Evolutionary conservation across 1,139 yeast species (phyloP).

Genomic region (Petasospora fabianii): DNA sequence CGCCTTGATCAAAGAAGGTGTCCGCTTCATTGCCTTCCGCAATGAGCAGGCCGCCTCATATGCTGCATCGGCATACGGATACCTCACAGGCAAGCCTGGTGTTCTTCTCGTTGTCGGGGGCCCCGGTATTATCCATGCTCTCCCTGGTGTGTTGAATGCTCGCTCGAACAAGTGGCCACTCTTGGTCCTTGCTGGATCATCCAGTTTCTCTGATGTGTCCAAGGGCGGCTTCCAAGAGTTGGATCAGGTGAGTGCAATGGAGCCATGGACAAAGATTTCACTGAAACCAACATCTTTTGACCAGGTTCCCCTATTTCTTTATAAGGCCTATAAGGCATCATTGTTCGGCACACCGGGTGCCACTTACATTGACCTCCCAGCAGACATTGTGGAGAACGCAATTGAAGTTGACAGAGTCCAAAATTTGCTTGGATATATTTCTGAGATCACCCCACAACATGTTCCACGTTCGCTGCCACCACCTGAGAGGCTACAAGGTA

Average conservation of each 20-base stretch:
- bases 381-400: conserved; percentile 45
- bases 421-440: conserved; percentile 5
- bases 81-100: conserved; percentile 57
- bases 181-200: conserved; percentile 57
- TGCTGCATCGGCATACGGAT: conserved; percentile 67
- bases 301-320: conserved; percentile 38
- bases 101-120: conserved; percentile 67
- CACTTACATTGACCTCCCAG: conserved; percentile 61
- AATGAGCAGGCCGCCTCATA: conserved; percentile 70
- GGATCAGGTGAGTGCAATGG: conserved; percentile 51
- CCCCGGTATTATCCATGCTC: conserved; percentile 62
- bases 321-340: conserved; percentile 46
- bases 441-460: conserved; percentile 4
- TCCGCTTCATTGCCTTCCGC: conserved; percentile 53
- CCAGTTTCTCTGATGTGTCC: conserved; percentile 42
- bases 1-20: conserved; percentile 47
- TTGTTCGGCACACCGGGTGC: conserved; percentile 54
- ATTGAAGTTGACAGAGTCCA: conserved; percentile 1
- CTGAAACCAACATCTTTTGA: conserved; percentile 38
- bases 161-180: conserved; percentile 57
- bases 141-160: conserved; percentile 62
- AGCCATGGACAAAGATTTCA: conserved; percentile 45
- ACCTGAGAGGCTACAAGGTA: conserved; percentile 33
- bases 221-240: conserved; percentile 67
- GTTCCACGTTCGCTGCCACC: conserved; percentile 41